phyloP scores from a whole-genome alignment of 2,329 filamentous ascomycete species.

The Aspergillus nomiae region DNA sequence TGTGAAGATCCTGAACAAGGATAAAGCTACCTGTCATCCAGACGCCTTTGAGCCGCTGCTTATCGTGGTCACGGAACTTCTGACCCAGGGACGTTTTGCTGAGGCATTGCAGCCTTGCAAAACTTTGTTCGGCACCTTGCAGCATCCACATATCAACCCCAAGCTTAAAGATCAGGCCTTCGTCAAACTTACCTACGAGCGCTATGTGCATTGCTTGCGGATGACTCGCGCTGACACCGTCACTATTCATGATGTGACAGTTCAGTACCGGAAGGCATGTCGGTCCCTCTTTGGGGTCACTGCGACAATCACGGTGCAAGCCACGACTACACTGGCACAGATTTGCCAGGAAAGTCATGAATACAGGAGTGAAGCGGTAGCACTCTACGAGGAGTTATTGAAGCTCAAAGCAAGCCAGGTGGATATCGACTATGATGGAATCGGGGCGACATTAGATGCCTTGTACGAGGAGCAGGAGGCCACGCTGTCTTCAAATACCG shows the following conservation, averaged over 20 bases:
- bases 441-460: constrained; percentile 36
- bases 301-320: constrained; percentile 40
- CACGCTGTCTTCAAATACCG: constrained; percentile 22
- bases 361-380: constrained; percentile 38
- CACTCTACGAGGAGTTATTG: constrained; percentile 41
- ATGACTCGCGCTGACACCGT: constrained; percentile 33
- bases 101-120: constrained; percentile 40
- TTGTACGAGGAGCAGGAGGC: constrained; percentile 42
- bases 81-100: constrained; percentile 39
- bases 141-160: constrained; percentile 32
- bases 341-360: constrained; percentile 42
- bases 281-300: constrained; percentile 37
- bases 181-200: constrained; percentile 35
- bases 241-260: constrained; percentile 36
- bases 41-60: constrained; percentile 43
- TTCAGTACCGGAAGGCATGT: constrained; percentile 37
- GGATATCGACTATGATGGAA: constrained; percentile 35
- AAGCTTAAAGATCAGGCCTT: constrained; percentile 38
- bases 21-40: constrained; percentile 32
- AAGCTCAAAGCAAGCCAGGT: constrained; percentile 31
- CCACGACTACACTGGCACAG: constrained; percentile 38
- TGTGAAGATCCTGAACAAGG: constrained; percentile 42
- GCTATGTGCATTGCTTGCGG: constrained; percentile 40
- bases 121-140: constrained; percentile 41
- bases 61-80: constrained; percentile 42